Evolutionary conservation across 2,329 filamentous ascomycete genomes (phyloP).

Genomic region (Fusarium redolens): DNA sequence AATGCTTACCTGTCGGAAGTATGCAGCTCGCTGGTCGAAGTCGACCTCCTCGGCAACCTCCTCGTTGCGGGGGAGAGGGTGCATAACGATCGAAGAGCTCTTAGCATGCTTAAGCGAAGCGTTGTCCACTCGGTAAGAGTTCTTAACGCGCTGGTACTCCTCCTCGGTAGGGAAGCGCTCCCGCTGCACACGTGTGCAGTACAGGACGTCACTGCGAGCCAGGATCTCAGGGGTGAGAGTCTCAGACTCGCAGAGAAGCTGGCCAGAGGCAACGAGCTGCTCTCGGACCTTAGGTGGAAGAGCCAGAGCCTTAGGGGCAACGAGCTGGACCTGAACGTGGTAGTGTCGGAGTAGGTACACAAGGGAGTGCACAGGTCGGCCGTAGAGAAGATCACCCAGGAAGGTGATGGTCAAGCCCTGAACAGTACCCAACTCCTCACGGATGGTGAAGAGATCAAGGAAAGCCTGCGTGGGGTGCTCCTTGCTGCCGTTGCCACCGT

Average conservation of each 20-base stretch:
- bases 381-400: slow-evolving; percentile 90
- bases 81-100: slow-evolving; percentile 92
- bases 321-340: slow-evolving; percentile 92
- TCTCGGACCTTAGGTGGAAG: slow-evolving; percentile 81
- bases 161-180: slow-evolving; percentile 87
- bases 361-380: slow-evolving; percentile 93
- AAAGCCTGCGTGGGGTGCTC: slow-evolving; percentile 99
- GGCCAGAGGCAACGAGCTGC: slow-evolving; percentile 76
- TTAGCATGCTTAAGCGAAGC: slow-evolving; percentile 91
- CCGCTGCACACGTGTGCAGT: slow-evolving; percentile 97
- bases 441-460: slow-evolving; percentile 97
- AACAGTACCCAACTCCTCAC: slow-evolving; percentile 95
- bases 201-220: slow-evolving; percentile 88
- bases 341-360: slow-evolving; percentile 96
- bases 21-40: slow-evolving; percentile 95
- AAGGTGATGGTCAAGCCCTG: slow-evolving; percentile 97
- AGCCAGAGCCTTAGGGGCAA: slow-evolving; percentile 81
- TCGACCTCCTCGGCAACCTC: slow-evolving; percentile 97
- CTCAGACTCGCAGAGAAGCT: slow-evolving; percentile 80
- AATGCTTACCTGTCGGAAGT: slow-evolving; percentile 93
- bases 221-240: slow-evolving; percentile 88
- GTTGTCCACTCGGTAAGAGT: slow-evolving; percentile 90
- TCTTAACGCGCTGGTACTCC: slow-evolving; percentile 89
- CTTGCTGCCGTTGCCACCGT: slow-evolving; percentile 93
- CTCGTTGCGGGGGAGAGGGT: slow-evolving; percentile 91